Evolutionary conservation across 495 filamentous ascomycete species (phyloP).

Genomic region (Penicillium tannophilum): DNA sequence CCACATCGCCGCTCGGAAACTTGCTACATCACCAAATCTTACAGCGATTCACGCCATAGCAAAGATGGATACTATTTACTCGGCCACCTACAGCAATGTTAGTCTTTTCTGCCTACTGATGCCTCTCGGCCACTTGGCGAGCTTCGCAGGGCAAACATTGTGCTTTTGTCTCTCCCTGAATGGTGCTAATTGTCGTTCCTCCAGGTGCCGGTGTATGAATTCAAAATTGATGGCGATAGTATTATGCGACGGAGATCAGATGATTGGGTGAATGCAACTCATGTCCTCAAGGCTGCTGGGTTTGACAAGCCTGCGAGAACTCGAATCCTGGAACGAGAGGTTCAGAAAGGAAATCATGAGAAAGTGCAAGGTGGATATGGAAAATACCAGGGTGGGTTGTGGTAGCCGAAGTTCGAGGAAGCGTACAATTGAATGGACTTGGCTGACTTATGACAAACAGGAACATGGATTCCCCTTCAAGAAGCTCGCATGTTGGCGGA

Average conservation of each 20-base stretch:
- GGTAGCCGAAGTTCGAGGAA: background rate
- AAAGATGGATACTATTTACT: constrained; percentile 63
- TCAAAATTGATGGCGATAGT: constrained; percentile 75
- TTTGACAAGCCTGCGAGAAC: constrained; percentile 91
- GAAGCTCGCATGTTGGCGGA: constrained; percentile 79
- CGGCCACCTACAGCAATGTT: constrained; percentile 93
- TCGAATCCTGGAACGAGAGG: constrained; percentile 91
- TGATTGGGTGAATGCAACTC: constrained; percentile 94
- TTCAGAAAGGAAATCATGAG: constrained; percentile 93
- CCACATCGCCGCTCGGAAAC: constrained; percentile 12
- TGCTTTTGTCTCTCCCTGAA: background rate
- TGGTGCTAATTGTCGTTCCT: constrained; percentile 3
- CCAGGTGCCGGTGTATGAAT: constrained; percentile 89
- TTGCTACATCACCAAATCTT: constrained; percentile 6
- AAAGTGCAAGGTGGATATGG: constrained; percentile 98
- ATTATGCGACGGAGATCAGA: constrained; percentile 88
- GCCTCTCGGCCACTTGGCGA: background rate
- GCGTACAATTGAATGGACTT: background rate
- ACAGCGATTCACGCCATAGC: constrained; percentile 43
- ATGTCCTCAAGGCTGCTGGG: constrained; percentile 86
- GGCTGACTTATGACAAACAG: constrained; percentile 44
- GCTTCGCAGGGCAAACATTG: background rate
- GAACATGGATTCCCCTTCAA: constrained; percentile 93
- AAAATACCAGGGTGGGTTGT: constrained; percentile 85
- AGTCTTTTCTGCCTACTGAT: constrained; percentile 31